phyloP scores from a whole-genome alignment of 306 rosid species.

The Argentina anserina region DNA sequence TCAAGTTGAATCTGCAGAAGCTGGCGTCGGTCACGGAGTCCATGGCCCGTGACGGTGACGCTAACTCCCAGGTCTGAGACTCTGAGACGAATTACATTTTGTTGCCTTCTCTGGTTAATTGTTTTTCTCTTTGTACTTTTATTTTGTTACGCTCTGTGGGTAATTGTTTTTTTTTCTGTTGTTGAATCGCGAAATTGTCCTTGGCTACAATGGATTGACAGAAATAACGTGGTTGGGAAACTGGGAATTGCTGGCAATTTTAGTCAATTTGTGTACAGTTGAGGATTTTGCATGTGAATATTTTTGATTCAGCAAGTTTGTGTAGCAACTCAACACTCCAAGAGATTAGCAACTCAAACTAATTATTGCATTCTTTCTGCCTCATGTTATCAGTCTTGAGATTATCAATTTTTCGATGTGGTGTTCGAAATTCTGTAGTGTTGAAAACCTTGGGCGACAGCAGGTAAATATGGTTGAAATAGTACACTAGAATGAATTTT shows the following conservation, averaged over 20 bases:
- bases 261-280: slow-evolving; percentile 47
- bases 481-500: no score
- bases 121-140: not conserved
- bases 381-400: no score
- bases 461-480: no score
- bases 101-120: no score
- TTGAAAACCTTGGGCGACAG: no score
- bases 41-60: slow-evolving; percentile 48
- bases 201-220: slow-evolving; percentile 19
- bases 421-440: no score
- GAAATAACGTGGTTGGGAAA: slow-evolving; percentile 21
- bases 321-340: not conserved
- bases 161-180: not conserved
- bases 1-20: slow-evolving; percentile 85
- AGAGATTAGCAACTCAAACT: no score
- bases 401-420: no score
- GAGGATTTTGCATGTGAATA: slow-evolving; percentile 27
- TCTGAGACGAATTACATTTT: no score
- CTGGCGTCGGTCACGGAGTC: slow-evolving; percentile 83
- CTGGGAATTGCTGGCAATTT: slow-evolving; percentile 46
- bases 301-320: slow-evolving; percentile 14
- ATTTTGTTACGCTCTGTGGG: not conserved
- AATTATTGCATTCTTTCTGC: not conserved
- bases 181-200: slow-evolving; percentile 23
- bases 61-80: slow-evolving; percentile 32